A percentile compares a stretch with the other conserved stretches of the same genome.
phyloP scores from a whole-genome alignment of 352 stramenopile species.

The Globisporangium irregulare region DNA sequence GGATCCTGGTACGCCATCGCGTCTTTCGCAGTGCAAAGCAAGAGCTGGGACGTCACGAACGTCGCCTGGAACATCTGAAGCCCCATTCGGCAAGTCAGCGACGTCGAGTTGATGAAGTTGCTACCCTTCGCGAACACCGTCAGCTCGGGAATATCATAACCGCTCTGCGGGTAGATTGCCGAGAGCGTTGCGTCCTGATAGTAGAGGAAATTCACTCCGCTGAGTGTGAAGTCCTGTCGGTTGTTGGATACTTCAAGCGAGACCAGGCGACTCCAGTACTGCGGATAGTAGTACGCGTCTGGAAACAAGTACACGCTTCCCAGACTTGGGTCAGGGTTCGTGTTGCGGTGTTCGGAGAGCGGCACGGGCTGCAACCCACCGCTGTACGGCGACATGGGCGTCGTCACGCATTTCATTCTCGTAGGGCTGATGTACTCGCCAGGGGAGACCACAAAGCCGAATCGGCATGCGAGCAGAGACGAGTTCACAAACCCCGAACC shows the following conservation, averaged over 20 bases:
- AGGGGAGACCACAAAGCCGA: constrained; percentile 81
- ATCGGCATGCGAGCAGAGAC: constrained; percentile 82
- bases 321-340: constrained; percentile 50
- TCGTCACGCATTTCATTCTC: constrained; percentile 81
- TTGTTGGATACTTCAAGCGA: constrained; percentile 95
- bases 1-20: constrained; percentile 37
- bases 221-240: constrained; percentile 92
- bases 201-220: constrained; percentile 91
- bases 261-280: constrained; percentile 87
- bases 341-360: constrained; percentile 73
- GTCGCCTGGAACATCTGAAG: constrained; percentile 65
- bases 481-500: constrained; percentile 89
- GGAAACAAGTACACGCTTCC: constrained; percentile 81
- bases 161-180: constrained; percentile 51
- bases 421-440: constrained; percentile 77
- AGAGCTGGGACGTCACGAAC: constrained; percentile 85
- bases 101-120: constrained; percentile 93
- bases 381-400: constrained; percentile 58
- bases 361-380: constrained; percentile 51
- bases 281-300: constrained; percentile 80
- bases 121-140: constrained; percentile 65
- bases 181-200: constrained; percentile 80
- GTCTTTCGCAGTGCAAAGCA: constrained; percentile 85
- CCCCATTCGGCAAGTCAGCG: constrained; percentile 88
- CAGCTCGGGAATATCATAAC: constrained; percentile 45